Percentiles rank a stretch among this genome's conserved stretches.
Evolutionary conservation across 352 stramenopile genomes (phyloP).

Genomic region (Pythium vanterpoolii): DNA sequence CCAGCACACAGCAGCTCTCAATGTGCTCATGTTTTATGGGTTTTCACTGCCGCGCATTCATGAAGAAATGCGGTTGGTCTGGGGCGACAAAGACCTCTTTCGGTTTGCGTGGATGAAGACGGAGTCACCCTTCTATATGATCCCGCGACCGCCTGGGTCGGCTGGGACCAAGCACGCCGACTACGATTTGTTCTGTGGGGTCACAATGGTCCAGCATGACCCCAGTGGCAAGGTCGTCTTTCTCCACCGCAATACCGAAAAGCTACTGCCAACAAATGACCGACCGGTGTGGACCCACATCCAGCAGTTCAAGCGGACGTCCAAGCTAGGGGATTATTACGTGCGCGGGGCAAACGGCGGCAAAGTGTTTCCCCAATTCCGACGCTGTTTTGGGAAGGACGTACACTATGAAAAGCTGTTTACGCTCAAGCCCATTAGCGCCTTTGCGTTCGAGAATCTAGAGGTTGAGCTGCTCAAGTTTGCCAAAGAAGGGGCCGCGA

Average conservation of each 20-base stretch:
- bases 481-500: slow-evolving; percentile 32
- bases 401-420: slow-evolving; percentile 46
- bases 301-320: slow-evolving; percentile 22
- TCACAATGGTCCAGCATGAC: slow-evolving; percentile 43
- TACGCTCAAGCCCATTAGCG: slow-evolving; percentile 58
- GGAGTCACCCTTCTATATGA: slow-evolving; percentile 30
- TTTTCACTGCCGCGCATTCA: slow-evolving; percentile 35
- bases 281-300: slow-evolving; percentile 21
- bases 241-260: slow-evolving; percentile 30
- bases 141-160: slow-evolving; percentile 17
- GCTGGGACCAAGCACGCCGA: slow-evolving; percentile 15
- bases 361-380: slow-evolving; percentile 4
- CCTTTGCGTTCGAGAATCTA: slow-evolving; percentile 61
- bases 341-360: slow-evolving; percentile 12
- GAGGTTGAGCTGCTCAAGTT: slow-evolving; percentile 50
- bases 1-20: slow-evolving; percentile 42
- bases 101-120: slow-evolving; percentile 48
- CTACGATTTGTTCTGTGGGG: slow-evolving; percentile 27
- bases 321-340: slow-evolving; percentile 10
- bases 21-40: slow-evolving; percentile 69
- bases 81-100: slow-evolving; percentile 74
- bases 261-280: slow-evolving; percentile 7
- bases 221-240: slow-evolving; percentile 26
- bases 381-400: slow-evolving; percentile 17
- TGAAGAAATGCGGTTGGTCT: slow-evolving; percentile 54